Evolutionary conservation across 2,329 filamentous ascomycete genomes (phyloP).

Genomic region (Clarireedia paspali): DNA sequence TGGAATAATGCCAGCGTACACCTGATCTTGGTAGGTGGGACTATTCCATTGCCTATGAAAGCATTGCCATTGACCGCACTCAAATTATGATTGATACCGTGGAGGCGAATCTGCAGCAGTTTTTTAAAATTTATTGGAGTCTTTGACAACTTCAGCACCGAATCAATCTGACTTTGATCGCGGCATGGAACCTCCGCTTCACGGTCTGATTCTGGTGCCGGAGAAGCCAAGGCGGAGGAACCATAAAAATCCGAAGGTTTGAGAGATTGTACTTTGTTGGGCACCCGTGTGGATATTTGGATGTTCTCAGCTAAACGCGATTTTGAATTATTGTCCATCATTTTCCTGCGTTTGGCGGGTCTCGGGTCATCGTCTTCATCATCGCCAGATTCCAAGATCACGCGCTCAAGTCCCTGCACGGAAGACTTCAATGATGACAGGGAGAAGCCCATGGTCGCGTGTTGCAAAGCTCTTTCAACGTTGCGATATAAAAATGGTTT

Average conservation of each 20-base stretch:
- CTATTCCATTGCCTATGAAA: not conserved
- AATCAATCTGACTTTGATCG: conserved; percentile 1
- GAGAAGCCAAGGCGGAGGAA: not conserved
- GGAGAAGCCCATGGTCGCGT: conserved; percentile 18
- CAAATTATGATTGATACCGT: conserved; percentile 11
- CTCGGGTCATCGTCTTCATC: conserved; percentile 20
- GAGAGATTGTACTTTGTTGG: conserved; percentile 10
- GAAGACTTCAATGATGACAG: conserved; percentile 13
- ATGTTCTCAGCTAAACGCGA: conserved; percentile 6
- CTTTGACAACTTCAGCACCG: conserved; percentile 7
- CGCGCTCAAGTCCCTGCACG: conserved; percentile 3
- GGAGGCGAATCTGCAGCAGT: conserved; percentile 19
- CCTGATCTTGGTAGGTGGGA: conserved; percentile 14
- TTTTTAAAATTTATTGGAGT: conserved; percentile 14
- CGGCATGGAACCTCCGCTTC: not conserved
- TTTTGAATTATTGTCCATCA: not conserved
- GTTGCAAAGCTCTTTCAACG: conserved; percentile 15
- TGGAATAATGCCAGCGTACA: conserved; percentile 18
- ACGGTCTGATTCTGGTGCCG: not conserved
- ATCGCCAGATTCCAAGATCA: conserved; percentile 12
- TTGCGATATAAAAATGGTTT: conserved; percentile 19
- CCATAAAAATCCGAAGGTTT: conserved; percentile 18
- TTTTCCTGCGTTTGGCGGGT: conserved; percentile 22
- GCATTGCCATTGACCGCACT: not conserved
- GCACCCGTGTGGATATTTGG: conserved; percentile 2